Percentiles rank a stretch among this genome's conserved stretches.
phyloP scores from a whole-genome alignment of 768 basidiomycete genomes.

The Chalciporus piperatus region DNA sequence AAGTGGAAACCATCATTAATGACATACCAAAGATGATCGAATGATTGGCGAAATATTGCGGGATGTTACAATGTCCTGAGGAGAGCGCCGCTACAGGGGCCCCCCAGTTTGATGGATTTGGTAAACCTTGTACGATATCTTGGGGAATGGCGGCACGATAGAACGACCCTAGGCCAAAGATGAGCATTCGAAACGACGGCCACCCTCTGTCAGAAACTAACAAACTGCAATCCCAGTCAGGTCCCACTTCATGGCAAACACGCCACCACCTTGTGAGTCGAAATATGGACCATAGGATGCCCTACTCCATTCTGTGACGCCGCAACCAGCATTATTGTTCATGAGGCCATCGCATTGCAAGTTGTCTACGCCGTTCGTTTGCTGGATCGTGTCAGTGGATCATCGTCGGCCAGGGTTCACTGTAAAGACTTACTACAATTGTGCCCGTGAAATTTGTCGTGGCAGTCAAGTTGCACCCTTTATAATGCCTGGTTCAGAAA shows the following conservation, averaged over 20 bases:
- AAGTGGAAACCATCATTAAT: background rate
- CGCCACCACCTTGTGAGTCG: constrained; percentile 76
- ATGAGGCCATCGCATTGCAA: constrained; percentile 51
- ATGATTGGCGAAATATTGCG: constrained; percentile 62
- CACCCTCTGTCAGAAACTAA: constrained; percentile 34
- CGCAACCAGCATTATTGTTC: constrained; percentile 69
- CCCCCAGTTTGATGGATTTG: constrained; percentile 69
- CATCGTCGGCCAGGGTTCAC: background rate
- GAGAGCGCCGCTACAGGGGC: constrained; percentile 59
- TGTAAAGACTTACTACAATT: constrained; percentile 48
- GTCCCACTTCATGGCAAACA: constrained; percentile 91
- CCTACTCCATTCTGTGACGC: constrained; percentile 73
- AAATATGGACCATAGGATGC: constrained; percentile 84
- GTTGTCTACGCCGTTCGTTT: constrained; percentile 49
- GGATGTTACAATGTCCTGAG: constrained; percentile 53
- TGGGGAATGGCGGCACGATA: constrained; percentile 73
- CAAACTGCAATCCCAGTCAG: constrained; percentile 71
- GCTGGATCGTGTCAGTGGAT: constrained; percentile 28
- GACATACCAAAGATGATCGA: constrained; percentile 71
- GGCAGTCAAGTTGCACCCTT: constrained; percentile 59
- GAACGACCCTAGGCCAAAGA: constrained; percentile 61
- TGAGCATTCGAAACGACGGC: background rate
- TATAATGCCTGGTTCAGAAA: constrained; percentile 2
- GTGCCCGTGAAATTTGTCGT: constrained; percentile 60
- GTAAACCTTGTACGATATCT: constrained; percentile 60